Evolutionary conservation across 2,329 filamentous ascomycete genomes (phyloP), one percentile per base, ranked within the genome.

Genomic region (Pseudogymnoascus pannorum): DNA sequence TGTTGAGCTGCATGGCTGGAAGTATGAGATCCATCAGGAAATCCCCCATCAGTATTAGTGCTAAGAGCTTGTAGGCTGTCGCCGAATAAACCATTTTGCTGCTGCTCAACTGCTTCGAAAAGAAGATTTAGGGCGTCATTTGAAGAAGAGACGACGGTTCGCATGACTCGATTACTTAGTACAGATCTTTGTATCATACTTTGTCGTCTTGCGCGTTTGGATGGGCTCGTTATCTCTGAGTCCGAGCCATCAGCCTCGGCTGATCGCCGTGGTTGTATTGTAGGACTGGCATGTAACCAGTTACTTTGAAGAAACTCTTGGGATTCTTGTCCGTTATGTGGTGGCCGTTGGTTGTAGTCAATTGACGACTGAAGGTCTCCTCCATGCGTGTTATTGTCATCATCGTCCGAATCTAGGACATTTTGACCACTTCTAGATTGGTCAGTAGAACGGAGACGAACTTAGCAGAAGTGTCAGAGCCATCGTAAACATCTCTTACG

Each of bases 101-200:
- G 73, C 59, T 75, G 75, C 1, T 71, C 69, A 11, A 77, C 78
- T 22, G 79, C 79, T 61, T 81, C 78, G 61, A 81, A 82, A 1
- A 82, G 71, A 16, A 82, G 72, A 57, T 79, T 80, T 35, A 82
- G 66, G 4, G 80, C 80, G 71, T 82, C 79, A 59, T 80, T 81
- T 9, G 78, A 78, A 62, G 77, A 81, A 0, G 79, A 79, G 3
- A 82, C 80, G 7, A 82, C 77, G 0, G 75, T 79, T 54, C 76
- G 70, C 70, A 80, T 76, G 18, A 79, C 60, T 24, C 33, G 26
- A 29, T 60, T 60, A n/a, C 38, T 35, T 11, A 62, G 26, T 24
- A 60, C 40, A n/a, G 60, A 40, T 44, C 33, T 60, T 38, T 60
- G 36, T 51, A 57, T 48, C 18, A 44, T 48, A 20, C 33, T 59